Conservation (phyloP, 2,329 filamentous ascomycete species). For the Neonectria magnoliae region DNA sequence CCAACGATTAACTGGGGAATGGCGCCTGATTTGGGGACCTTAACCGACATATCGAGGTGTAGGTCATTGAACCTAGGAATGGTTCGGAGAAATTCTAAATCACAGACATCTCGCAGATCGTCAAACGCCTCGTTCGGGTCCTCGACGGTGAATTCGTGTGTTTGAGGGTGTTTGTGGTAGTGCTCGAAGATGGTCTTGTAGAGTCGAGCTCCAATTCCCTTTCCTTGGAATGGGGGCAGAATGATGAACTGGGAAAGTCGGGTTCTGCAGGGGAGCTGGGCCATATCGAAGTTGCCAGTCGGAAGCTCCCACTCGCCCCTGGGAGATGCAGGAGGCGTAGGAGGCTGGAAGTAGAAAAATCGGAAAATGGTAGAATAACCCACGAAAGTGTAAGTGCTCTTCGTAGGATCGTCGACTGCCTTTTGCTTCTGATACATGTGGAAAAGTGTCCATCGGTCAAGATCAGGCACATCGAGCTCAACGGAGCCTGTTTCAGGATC, state of each 20-base stretch:
- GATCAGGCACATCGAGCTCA: slow-evolving; percentile 75
- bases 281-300: slow-evolving; percentile 58
- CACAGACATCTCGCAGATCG: slow-evolving; percentile 79
- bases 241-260: slow-evolving; percentile 95
- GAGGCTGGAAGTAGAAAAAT: slow-evolving; percentile 73
- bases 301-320: slow-evolving; percentile 56
- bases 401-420: slow-evolving; percentile 50
- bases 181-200: slow-evolving; percentile 82
- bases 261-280: slow-evolving; percentile 77
- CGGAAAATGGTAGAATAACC: slow-evolving; percentile 93
- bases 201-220: slow-evolving; percentile 80
- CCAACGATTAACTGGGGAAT: slow-evolving; percentile 68
- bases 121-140: slow-evolving; percentile 92
- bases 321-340: slow-evolving; percentile 55
- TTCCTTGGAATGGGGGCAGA: slow-evolving; percentile 84
- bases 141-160: slow-evolving; percentile 89
- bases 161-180: slow-evolving; percentile 73
- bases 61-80: slow-evolving; percentile 68
- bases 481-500: slow-evolving; percentile 62
- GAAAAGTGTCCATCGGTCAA: slow-evolving; percentile 91
- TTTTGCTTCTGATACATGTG: slow-evolving; percentile 78
- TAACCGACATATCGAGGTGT: slow-evolving; percentile 62
- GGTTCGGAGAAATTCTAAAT: slow-evolving; percentile 71
- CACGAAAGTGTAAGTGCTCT: slow-evolving; percentile 78
- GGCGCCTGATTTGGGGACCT: slow-evolving; percentile 59